Evolutionary conservation across 2,329 filamentous ascomycete genomes (phyloP), one percentile per base, ranked within the genome.

Genomic region (Epichloe hybrida): DNA sequence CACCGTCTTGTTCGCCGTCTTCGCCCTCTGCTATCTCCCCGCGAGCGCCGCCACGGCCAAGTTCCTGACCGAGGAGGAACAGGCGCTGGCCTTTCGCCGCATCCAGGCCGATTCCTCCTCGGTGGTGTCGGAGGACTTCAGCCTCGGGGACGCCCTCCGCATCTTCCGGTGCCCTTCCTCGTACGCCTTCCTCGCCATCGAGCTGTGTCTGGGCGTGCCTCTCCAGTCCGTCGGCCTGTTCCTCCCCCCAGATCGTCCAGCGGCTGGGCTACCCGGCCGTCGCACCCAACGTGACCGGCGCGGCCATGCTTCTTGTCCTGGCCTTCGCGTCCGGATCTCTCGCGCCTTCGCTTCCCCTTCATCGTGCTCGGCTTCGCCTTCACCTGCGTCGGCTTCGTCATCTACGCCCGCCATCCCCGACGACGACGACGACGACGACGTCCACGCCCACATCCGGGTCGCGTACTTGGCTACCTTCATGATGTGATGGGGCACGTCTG

Each of bases 401-500:
- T 91, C 61, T 90, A 85, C 57, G 83, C 84, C 84, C 0, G 73
- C 81, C 20, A 83, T 91, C 52, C 70, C 80, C 55, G 73, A 82
- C 57, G 79, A 82, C 57, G 79, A 82, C 57, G 79, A 82, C 57
- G 79, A 82, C 57, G 79, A 82, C 57, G 79, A 82, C 57, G 79
- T 88, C 15, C 64, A 77, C 38, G 59, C 69, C 3, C 70, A 84
- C 39, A 63, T 84, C n/a, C 72, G 75, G 3, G 72, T 88, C 1
- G 85, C 84, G 0, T 89, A 89, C 60, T 88, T 81, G 56, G 83
- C 84, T 5, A 81, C 77, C 50, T 90, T 89, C 64, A 85, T 89
- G 82, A 88, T 89, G 83, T 84, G 81, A 11, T 88, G 84, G 81
- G 86, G 86, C 15, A 88, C 84, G 0, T 83, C 80, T 1, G 84